A percentile compares a stretch with the other conserved stretches of the same genome.
Evolutionary conservation across 1,284 basidiomycete genomes (phyloP).

Genomic region (Retiboletus flavoniger): DNA sequence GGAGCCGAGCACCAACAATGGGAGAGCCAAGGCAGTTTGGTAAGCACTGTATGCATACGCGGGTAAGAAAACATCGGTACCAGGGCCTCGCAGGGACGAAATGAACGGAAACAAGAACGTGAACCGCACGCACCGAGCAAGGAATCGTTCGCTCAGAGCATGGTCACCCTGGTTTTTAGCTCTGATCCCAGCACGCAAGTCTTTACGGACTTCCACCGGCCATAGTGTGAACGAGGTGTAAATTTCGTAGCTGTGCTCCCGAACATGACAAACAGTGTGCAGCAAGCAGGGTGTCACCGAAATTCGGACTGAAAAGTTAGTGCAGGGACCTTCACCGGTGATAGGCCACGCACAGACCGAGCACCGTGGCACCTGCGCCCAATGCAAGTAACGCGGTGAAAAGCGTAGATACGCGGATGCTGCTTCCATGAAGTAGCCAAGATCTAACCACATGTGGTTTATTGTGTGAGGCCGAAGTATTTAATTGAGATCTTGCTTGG

Average conservation of each 20-base stretch:
- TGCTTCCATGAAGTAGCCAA: slow-evolving; percentile 21
- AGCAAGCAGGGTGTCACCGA: neutral
- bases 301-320: slow-evolving; percentile 10
- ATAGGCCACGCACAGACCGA: slow-evolving; percentile 51
- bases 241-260: slow-evolving; percentile 52
- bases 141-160: slow-evolving; percentile 52
- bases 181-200: slow-evolving; percentile 63
- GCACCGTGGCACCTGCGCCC: slow-evolving; percentile 49
- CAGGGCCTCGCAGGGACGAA: neutral
- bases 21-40: slow-evolving; percentile 52
- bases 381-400: slow-evolving; percentile 48
- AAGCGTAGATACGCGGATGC: slow-evolving; percentile 41
- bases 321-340: neutral
- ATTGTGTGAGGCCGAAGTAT: slow-evolving; percentile 4
- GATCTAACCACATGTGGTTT: neutral
- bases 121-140: slow-evolving; percentile 48
- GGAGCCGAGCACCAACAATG: slow-evolving; percentile 46
- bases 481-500: slow-evolving; percentile 11
- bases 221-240: slow-evolving; percentile 57
- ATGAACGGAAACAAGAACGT: neutral
- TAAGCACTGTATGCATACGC: slow-evolving; percentile 52
- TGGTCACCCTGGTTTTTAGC: slow-evolving; percentile 62
- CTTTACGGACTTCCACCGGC: slow-evolving; percentile 61
- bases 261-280: neutral
- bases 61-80: neutral